phyloP scores from a whole-genome alignment of 441 rosid species.

The Rhodomyrtus psidioides region DNA sequence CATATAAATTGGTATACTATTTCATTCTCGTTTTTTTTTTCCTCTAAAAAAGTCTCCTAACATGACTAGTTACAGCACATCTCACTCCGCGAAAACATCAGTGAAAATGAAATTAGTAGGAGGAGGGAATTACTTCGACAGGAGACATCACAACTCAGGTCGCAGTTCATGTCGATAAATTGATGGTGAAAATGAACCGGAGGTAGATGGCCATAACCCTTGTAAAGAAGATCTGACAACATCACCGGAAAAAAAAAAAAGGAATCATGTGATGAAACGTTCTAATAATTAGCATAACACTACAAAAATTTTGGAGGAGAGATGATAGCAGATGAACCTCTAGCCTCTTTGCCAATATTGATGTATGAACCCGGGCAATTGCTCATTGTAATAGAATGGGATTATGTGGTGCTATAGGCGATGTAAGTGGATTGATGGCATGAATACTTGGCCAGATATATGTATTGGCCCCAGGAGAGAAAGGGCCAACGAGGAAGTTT shows the following conservation, averaged over 20 bases:
- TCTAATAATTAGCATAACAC: not conserved
- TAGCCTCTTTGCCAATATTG: slow-evolving; percentile 48
- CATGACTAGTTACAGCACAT: not conserved
- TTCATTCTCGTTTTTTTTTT: not conserved
- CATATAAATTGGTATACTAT: not conserved
- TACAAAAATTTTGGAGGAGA: not conserved
- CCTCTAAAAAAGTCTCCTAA: not conserved
- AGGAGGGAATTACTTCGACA: slow-evolving; percentile 29
- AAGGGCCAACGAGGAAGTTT: slow-evolving; percentile 35
- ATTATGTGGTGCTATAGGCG: not conserved
- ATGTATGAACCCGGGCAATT: slow-evolving; percentile 32
- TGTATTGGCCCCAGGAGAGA: not conserved
- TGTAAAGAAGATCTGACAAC: slow-evolving; percentile 41
- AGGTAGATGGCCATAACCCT: slow-evolving; percentile 38
- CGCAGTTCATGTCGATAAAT: slow-evolving; percentile 29
- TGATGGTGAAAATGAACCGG: slow-evolving; percentile 20
- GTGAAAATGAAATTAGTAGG: not conserved
- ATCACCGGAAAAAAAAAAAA: not conserved
- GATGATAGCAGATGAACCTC: slow-evolving; percentile 22
- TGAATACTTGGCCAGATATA: slow-evolving; percentile 15
- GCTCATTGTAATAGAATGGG: slow-evolving; percentile 14
- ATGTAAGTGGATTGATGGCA: not conserved
- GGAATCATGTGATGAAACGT: not conserved
- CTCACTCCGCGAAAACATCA: not conserved
- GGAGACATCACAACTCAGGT: slow-evolving; percentile 40